Evolutionary conservation across 2,329 filamentous ascomycete genomes (phyloP).

Genomic region (Emmonsiellopsis sp.): DNA sequence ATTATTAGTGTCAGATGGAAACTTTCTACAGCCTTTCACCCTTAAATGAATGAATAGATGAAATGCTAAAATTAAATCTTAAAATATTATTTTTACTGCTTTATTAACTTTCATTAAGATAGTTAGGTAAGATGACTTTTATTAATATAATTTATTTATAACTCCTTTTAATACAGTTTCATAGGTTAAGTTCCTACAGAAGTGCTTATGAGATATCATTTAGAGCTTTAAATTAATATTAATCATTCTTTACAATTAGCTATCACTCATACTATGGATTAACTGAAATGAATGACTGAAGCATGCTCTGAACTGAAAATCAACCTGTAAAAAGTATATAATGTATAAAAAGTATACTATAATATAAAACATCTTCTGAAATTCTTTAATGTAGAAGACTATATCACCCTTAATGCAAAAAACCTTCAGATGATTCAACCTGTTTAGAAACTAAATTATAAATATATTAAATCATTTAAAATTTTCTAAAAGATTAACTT

Average conservation of each 20-base stretch:
- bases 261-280: too few species aligned
- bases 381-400: neutral
- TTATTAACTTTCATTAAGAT: too few species aligned
- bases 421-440: too few species aligned
- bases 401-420: too few species aligned
- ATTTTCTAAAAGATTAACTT: too few species aligned
- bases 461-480: too few species aligned
- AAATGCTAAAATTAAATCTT: neutral
- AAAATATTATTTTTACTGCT: too few species aligned
- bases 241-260: too few species aligned
- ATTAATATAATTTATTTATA: constrained; percentile 11
- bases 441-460: too few species aligned
- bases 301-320: neutral
- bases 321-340: neutral
- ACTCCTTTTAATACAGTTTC: constrained; percentile 2
- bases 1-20: too few species aligned
- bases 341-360: neutral
- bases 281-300: too few species aligned
- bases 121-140: constrained; percentile 9
- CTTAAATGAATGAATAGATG: neutral
- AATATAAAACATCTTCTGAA: neutral
- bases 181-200: neutral
- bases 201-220: neutral
- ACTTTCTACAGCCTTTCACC: neutral
- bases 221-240: neutral